Evolutionary conservation across 345 rosid species (phyloP).

Genomic region (Chamaenerion angustifolium): DNA sequence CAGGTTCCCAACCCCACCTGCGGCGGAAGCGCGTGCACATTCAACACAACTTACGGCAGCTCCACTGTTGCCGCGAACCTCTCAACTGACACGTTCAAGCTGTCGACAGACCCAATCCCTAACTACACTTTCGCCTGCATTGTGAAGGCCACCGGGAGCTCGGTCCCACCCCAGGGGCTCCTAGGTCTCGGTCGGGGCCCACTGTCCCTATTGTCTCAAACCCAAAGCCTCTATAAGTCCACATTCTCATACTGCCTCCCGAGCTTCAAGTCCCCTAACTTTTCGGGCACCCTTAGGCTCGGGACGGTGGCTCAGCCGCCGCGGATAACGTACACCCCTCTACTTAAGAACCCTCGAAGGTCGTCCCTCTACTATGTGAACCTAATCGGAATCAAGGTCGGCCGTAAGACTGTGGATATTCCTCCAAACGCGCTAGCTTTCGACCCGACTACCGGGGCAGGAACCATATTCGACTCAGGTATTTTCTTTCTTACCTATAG

Average conservation of each 20-base stretch:
- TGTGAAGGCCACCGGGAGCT: slow-evolving; percentile 47
- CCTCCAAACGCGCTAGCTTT: slow-evolving; percentile 60
- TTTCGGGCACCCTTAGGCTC: slow-evolving; percentile 77
- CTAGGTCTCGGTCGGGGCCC: slow-evolving; percentile 90
- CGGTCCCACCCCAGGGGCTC: slow-evolving; percentile 77
- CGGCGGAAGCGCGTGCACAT: slow-evolving; percentile 45
- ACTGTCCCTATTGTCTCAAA: slow-evolving; percentile 64
- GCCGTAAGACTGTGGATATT: slow-evolving; percentile 53
- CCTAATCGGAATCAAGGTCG: slow-evolving; percentile 58
- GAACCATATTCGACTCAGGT: slow-evolving; percentile 95
- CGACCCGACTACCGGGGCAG: slow-evolving; percentile 68
- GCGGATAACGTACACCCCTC: slow-evolving; percentile 65
- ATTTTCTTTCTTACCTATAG: not conserved
- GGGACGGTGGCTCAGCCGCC: slow-evolving; percentile 69
- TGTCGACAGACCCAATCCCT: slow-evolving; percentile 51
- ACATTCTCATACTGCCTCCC: slow-evolving; percentile 96
- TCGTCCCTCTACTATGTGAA: slow-evolving; percentile 85
- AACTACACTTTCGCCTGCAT: slow-evolving; percentile 85
- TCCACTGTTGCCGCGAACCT: slow-evolving; percentile 57
- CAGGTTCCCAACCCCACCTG: slow-evolving; percentile 72
- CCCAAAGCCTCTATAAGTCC: slow-evolving; percentile 51
- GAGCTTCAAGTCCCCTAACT: slow-evolving; percentile 52
- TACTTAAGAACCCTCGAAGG: slow-evolving; percentile 71
- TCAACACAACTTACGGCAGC: slow-evolving; percentile 76
- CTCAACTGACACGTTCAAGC: slow-evolving; percentile 46